Evolutionary conservation across 2,329 filamentous ascomycete genomes (phyloP).

Genomic region (Alternaria gansuensis): DNA sequence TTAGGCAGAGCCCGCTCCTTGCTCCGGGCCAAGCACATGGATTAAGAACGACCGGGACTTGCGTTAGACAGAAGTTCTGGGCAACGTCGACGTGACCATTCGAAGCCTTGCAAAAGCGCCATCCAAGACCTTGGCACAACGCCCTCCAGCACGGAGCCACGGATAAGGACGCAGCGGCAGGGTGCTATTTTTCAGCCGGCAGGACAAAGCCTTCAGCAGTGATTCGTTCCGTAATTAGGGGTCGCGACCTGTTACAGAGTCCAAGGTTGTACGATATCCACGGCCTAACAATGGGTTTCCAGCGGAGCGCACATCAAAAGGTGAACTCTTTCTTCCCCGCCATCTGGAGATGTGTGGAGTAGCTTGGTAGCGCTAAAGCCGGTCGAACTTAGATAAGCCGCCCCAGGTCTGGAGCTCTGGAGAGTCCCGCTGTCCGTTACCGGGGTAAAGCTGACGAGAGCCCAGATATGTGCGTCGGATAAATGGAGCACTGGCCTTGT

Average conservation of each 20-base stretch:
- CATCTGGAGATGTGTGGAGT: constrained; percentile 19
- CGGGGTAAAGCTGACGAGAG: constrained; percentile 30
- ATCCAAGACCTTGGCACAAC: constrained; percentile 52
- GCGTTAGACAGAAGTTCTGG: constrained; percentile 37
- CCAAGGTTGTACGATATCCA: neutral
- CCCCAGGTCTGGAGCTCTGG: constrained; percentile 9
- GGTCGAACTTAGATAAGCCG: constrained; percentile 11
- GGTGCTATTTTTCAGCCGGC: constrained; percentile 25
- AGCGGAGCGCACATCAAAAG: neutral
- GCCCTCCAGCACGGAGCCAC: constrained; percentile 28
- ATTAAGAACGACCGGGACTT: constrained; percentile 45
- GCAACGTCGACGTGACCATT: constrained; percentile 37
- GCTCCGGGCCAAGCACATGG: constrained; percentile 47
- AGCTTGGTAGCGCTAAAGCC: constrained; percentile 23
- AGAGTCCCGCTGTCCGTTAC: constrained; percentile 23
- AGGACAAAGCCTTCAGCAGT: constrained; percentile 42
- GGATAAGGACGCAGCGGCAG: constrained; percentile 35
- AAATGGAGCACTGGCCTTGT: constrained; percentile 40
- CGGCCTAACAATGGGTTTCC: constrained; percentile 2
- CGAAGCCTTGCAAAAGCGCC: constrained; percentile 41
- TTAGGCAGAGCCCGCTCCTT: constrained; percentile 26
- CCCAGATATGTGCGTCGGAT: constrained; percentile 37
- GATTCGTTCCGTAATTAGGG: constrained; percentile 14
- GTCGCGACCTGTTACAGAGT: neutral
- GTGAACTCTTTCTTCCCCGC: constrained; percentile 12